Conservation (phyloP, 768 basidiomycete genomes). For the Epithele typhae region DNA sequence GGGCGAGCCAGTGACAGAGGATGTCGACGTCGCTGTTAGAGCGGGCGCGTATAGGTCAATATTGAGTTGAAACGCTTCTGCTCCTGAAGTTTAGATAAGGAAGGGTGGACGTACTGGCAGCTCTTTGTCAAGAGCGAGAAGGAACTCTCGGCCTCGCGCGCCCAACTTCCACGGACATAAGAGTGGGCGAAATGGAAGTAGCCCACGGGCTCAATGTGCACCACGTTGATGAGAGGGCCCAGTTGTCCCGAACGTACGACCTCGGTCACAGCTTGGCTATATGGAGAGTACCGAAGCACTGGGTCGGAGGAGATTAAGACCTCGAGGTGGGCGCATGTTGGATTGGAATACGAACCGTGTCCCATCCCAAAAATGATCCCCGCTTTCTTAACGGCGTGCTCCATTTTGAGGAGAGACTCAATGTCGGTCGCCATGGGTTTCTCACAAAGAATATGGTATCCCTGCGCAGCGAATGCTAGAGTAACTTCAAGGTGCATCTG, state of each 20-base stretch:
- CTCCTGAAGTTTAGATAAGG: too few species aligned
- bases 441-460: constrained; percentile 89
- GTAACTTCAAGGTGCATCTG: constrained; percentile 72
- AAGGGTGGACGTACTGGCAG: constrained; percentile 65
- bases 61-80: too few species aligned
- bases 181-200: constrained; percentile 90
- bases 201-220: constrained; percentile 83
- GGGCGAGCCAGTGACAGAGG: constrained; percentile 71
- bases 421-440: constrained; percentile 85
- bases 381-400: constrained; percentile 62
- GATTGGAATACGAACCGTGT: constrained; percentile 67
- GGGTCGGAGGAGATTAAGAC: constrained; percentile 5
- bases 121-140: constrained; percentile 88
- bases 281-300: constrained; percentile 90
- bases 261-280: constrained; percentile 64
- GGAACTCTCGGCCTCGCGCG: constrained; percentile 58
- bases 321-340: too few species aligned
- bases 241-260: constrained; percentile 67
- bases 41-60: too few species aligned
- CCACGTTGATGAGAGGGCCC: constrained; percentile 76
- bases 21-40: constrained; percentile 83
- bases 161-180: constrained; percentile 83
- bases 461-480: constrained; percentile 70
- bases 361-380: constrained; percentile 82
- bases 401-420: constrained; percentile 72